Conservation (phyloP, 106 monocot genomes). For the Hemerocallis citrina region DNA sequence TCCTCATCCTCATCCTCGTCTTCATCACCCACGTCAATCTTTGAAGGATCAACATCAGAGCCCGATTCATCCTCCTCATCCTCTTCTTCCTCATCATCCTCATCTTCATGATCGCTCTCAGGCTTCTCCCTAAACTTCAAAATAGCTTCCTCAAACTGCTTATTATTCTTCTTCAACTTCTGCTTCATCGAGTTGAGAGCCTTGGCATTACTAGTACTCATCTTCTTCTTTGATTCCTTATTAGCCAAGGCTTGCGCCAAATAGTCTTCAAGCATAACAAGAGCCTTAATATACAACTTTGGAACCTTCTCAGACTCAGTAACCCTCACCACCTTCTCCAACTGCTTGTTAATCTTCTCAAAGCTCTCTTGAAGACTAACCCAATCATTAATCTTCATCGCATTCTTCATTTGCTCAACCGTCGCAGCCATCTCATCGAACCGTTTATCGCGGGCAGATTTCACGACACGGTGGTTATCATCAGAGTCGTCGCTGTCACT, state of each 20-base stretch:
- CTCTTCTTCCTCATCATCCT: slow-evolving; percentile 22
- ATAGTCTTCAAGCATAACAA: slow-evolving; percentile 84
- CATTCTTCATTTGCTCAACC: slow-evolving; percentile 77
- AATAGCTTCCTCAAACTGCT: slow-evolving; percentile 75
- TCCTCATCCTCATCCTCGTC: slow-evolving; percentile 35
- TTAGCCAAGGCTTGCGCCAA: slow-evolving; percentile 64
- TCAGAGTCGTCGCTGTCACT: slow-evolving; percentile 82
- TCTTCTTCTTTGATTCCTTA: slow-evolving; percentile 96
- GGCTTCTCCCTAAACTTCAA: slow-evolving; percentile 52
- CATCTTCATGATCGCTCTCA: slow-evolving; percentile 45
- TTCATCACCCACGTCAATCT: slow-evolving; percentile 24
- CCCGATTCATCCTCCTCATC: slow-evolving; percentile 32
- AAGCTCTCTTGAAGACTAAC: slow-evolving; percentile 81
- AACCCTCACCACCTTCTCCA: slow-evolving; percentile 77
- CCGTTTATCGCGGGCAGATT: slow-evolving; percentile 63
- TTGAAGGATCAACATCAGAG: slow-evolving; percentile 33
- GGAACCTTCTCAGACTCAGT: slow-evolving; percentile 58
- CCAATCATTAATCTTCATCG: slow-evolving; percentile 97
- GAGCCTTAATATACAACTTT: slow-evolving; percentile 70
- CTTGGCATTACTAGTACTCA: slow-evolving; percentile 92
- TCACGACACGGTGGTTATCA: slow-evolving; percentile 43
- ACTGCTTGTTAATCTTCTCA: slow-evolving; percentile 92
- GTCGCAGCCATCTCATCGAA: slow-evolving; percentile 79
- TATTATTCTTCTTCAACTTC: slow-evolving; percentile 97
- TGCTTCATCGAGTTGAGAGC: slow-evolving; percentile 95